Evolutionary conservation across 2,329 filamentous ascomycete genomes (phyloP).

Genomic region (Penicillium rolfsii): DNA sequence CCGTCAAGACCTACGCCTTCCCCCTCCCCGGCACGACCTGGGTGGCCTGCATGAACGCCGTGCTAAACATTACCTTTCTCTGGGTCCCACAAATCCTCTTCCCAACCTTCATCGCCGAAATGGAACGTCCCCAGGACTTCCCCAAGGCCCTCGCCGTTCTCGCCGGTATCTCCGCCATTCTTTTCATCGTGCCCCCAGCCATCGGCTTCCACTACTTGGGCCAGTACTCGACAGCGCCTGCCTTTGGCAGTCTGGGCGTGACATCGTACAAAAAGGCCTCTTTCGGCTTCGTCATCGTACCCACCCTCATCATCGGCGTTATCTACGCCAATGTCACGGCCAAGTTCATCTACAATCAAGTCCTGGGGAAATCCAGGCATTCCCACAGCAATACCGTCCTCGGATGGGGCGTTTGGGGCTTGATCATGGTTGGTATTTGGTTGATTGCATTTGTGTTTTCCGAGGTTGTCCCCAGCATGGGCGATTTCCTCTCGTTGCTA

Average conservation of each 20-base stretch:
- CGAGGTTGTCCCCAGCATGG: slow-evolving; percentile 55
- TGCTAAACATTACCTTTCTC: slow-evolving; percentile 56
- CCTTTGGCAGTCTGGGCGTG: slow-evolving; percentile 52
- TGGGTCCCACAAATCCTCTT: slow-evolving; percentile 58
- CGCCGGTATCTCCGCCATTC: slow-evolving; percentile 48
- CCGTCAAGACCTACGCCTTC: slow-evolving; percentile 54
- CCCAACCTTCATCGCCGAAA: slow-evolving; percentile 57
- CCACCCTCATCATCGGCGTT: slow-evolving; percentile 54
- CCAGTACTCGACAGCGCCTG: slow-evolving; percentile 55
- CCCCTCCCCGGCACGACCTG: slow-evolving; percentile 51
- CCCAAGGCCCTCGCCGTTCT: slow-evolving; percentile 55
- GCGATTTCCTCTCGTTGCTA: slow-evolving; percentile 54
- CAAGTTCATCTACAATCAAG: slow-evolving; percentile 52
- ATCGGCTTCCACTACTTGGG: slow-evolving; percentile 56
- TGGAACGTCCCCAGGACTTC: slow-evolving; percentile 56
- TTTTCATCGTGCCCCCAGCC: slow-evolving; percentile 55
- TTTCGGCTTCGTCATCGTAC: slow-evolving; percentile 57
- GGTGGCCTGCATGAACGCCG: slow-evolving; percentile 55
- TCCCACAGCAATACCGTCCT: slow-evolving; percentile 53
- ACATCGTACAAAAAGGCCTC: slow-evolving; percentile 53
- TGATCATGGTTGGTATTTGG: slow-evolving; percentile 51
- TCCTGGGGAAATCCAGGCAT: slow-evolving; percentile 51
- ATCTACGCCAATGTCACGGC: slow-evolving; percentile 56
- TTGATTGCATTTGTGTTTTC: slow-evolving; percentile 52
- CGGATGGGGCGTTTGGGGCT: slow-evolving; percentile 53